Evolutionary conservation across 2,329 filamentous ascomycete species (phyloP).

Genomic region (Neurospora sp.): DNA sequence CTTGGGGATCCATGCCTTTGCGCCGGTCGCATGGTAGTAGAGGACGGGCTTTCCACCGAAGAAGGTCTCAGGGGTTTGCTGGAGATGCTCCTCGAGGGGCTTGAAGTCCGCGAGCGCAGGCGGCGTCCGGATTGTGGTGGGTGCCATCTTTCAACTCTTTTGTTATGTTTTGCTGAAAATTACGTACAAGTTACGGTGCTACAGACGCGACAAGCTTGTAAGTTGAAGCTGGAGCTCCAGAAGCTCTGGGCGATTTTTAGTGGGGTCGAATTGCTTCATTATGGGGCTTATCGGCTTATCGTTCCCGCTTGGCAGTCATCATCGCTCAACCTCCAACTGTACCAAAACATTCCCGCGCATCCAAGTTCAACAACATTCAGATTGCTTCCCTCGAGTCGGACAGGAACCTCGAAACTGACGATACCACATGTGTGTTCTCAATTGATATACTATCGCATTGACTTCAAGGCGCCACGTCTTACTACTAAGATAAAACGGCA

Average conservation of each 20-base stretch:
- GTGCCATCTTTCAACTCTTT: slow-evolving; percentile 25
- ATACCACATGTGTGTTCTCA: background rate
- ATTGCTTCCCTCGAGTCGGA: background rate
- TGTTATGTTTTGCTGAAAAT: background rate
- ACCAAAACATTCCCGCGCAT: background rate
- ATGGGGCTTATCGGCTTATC: slow-evolving; percentile 13
- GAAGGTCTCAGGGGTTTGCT: slow-evolving; percentile 63
- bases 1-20: slow-evolving; percentile 47
- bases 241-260: slow-evolving; percentile 3
- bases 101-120: slow-evolving; percentile 52
- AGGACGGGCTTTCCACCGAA: slow-evolving; percentile 62
- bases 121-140: slow-evolving; percentile 45
- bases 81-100: slow-evolving; percentile 57
- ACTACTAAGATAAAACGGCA: background rate
- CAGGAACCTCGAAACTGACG: background rate
- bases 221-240: slow-evolving; percentile 6
- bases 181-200: background rate
- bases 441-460: background rate
- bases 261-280: slow-evolving; percentile 11
- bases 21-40: slow-evolving; percentile 48
- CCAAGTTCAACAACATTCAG: slow-evolving; percentile 1
- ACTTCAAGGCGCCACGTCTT: no score
- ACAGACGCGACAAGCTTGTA: background rate
- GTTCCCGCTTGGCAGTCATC: background rate
- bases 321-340: background rate